Conservation (phyloP, 2,329 filamentous ascomycete genomes). For the Alternaria gansuensis region DNA sequence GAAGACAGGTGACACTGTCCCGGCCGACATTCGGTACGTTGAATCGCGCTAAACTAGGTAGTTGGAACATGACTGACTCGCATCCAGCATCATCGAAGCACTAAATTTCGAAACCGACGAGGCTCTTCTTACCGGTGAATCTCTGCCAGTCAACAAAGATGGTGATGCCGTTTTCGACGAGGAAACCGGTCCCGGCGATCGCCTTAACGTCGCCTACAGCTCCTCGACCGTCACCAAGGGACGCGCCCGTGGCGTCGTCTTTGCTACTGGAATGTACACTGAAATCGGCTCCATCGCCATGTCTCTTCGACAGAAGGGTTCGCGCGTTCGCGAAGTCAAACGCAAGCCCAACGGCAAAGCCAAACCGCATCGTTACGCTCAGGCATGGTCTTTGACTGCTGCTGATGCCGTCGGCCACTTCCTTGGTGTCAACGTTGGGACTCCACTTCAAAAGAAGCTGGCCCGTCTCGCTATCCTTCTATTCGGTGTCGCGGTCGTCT, state of each 20-base stretch:
- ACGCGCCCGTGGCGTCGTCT: constrained; percentile 72
- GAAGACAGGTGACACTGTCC: constrained; percentile 71
- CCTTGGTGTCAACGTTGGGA: constrained; percentile 53
- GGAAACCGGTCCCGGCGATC: constrained; percentile 70
- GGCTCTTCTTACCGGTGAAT: constrained; percentile 75
- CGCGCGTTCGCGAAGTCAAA: constrained; percentile 52
- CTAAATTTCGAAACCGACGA: constrained; percentile 81
- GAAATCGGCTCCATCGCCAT: constrained; percentile 77
- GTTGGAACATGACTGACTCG: background rate
- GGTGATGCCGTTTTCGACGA: constrained; percentile 62
- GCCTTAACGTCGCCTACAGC: constrained; percentile 74
- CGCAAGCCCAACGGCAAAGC: constrained; percentile 48
- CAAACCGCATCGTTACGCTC: constrained; percentile 51
- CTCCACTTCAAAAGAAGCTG: constrained; percentile 51
- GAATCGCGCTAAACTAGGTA: constrained; percentile 5
- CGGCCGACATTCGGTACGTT: constrained; percentile 68
- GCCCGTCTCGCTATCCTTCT: constrained; percentile 46
- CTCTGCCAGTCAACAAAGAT: constrained; percentile 70
- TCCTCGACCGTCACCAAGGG: constrained; percentile 55
- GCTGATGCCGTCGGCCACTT: constrained; percentile 48
- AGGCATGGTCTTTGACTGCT: constrained; percentile 62
- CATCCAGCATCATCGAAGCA: constrained; percentile 59
- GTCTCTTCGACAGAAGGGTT: constrained; percentile 62
- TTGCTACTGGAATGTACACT: constrained; percentile 73
- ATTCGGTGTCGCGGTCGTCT: constrained; percentile 17